Conservation (phyloP, 805 yeast species). For the Zygotorulaspora florentina region DNA sequence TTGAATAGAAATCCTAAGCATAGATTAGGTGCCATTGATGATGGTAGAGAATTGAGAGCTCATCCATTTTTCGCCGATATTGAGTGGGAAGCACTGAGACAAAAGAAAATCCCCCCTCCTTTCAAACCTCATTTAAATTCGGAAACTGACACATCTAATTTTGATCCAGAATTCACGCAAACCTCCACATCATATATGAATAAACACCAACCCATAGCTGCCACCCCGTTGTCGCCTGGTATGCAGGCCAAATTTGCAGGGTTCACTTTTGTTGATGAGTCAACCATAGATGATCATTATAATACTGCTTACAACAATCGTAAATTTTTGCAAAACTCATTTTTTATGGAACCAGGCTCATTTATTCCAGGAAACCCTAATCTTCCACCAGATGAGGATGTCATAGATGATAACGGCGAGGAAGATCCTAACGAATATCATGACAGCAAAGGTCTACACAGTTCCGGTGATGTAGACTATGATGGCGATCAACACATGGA, state of each 20-base stretch:
- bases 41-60: constrained; percentile 86
- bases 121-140: constrained; percentile 88
- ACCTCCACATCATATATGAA: constrained; percentile 80
- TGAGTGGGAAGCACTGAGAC: constrained; percentile 77
- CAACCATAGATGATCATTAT: constrained; percentile 85
- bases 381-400: constrained; percentile 79
- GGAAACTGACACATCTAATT: constrained; percentile 93
- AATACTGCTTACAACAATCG: constrained; percentile 34
- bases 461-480: constrained; percentile 30
- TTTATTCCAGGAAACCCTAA: constrained; percentile 77
- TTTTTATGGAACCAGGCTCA: constrained; percentile 56
- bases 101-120: constrained; percentile 90
- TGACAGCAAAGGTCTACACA: constrained; percentile 13
- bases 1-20: constrained; percentile 94
- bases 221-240: constrained; percentile 73
- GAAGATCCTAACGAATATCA: constrained; percentile 40
- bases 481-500: constrained; percentile 60
- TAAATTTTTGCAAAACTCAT: constrained; percentile 36
- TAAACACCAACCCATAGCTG: constrained; percentile 48
- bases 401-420: constrained; percentile 63
- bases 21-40: constrained; percentile 85
- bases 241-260: constrained; percentile 96
- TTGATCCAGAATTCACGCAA: constrained; percentile 95
- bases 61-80: constrained; percentile 90
- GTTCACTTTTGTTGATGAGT: constrained; percentile 92